phyloP scores from a whole-genome alignment of 495 filamentous ascomycete species.

The Aspergillus avenaceus region DNA sequence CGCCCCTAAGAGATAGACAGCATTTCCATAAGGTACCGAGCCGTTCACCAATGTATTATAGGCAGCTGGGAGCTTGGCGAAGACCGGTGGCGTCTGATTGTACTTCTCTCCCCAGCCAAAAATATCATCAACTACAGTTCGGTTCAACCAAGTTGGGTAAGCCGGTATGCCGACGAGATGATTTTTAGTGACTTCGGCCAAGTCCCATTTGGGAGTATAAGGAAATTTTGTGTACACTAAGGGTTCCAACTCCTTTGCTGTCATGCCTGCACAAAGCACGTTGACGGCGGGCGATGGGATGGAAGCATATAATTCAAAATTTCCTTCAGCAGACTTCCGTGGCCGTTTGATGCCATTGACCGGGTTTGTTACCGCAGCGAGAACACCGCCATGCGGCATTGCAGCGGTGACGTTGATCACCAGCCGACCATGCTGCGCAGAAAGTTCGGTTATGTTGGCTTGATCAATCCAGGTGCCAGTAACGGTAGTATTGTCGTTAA shows the following conservation, averaged over 20 bases:
- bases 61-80: constrained; percentile 54
- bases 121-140: constrained; percentile 62
- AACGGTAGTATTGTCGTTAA: constrained; percentile 65
- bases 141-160: constrained; percentile 42
- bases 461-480: constrained; percentile 56
- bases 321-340: constrained; percentile 57
- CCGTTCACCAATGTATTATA: constrained; percentile 65
- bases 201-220: too few relatives aligned
- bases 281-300: constrained; percentile 63
- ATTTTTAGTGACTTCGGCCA: too few relatives aligned
- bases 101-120: constrained; percentile 58
- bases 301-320: constrained; percentile 60
- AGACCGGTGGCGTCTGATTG: constrained; percentile 54
- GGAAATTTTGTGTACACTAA: constrained; percentile 64
- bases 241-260: constrained; percentile 50
- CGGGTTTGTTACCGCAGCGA: constrained; percentile 52
- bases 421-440: constrained; percentile 41
- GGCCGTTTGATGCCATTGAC: constrained; percentile 65
- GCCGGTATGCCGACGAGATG: too few relatives aligned
- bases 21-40: constrained; percentile 36
- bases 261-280: constrained; percentile 65
- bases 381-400: constrained; percentile 67
- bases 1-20: constrained; percentile 64
- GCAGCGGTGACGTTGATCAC: constrained; percentile 72
- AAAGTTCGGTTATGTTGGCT: constrained; percentile 42